Evolutionary conservation across 768 basidiomycete species (phyloP), one percentile per base, ranked within the genome.

Genomic region (Lanmaoa rubissima): DNA sequence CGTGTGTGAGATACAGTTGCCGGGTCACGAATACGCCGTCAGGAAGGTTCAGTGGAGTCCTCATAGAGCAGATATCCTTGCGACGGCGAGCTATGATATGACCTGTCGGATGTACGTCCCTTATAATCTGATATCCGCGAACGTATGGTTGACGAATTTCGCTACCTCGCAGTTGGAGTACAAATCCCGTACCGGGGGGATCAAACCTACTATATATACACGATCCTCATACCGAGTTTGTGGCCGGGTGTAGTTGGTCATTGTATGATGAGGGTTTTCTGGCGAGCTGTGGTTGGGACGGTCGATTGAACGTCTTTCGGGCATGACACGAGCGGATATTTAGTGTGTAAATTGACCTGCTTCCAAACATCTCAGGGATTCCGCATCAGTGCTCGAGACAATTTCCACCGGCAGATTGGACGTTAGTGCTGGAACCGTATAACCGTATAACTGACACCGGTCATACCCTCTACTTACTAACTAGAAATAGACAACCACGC

Each of bases 251-350:
- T 65, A 81, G 82, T 46, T 97, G 95, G 94, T 92, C 92, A n/a
- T 71, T 97, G 64, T 94, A 86, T 60, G 93, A 97, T 47, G 86
- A 92, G 65, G 91, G 92, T 1, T 68, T 94, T 17, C 66, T 98
- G 46, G 94, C 91, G 40, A 95, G 87, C 57, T 95, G 93, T 71
- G 85, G 89, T 48, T 98, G 96, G 96, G 96, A 98, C 61, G 84
- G 88, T 64, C 82, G 84, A 73, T 73, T 96, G 51, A 83, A 88
- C 73, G 78, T 95, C 60, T 94, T 90, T 69, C 84, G 82, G 57
- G 74, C 83, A 44, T 80, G 63, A 66, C 48, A 40, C 16, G 16
- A 24, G 38, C n/a, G 10, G 34, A 31, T 47, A 31, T 35, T 46
- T 21, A 12, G n/a, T 40, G 16, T 63, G 41, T 36, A n/a, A 16